These are phyloP conservation scores for Alternaria incomplexa DNA, from an alignment of 2,329 filamentous ascomycete species.

Conservation along the genomic window DNA sequence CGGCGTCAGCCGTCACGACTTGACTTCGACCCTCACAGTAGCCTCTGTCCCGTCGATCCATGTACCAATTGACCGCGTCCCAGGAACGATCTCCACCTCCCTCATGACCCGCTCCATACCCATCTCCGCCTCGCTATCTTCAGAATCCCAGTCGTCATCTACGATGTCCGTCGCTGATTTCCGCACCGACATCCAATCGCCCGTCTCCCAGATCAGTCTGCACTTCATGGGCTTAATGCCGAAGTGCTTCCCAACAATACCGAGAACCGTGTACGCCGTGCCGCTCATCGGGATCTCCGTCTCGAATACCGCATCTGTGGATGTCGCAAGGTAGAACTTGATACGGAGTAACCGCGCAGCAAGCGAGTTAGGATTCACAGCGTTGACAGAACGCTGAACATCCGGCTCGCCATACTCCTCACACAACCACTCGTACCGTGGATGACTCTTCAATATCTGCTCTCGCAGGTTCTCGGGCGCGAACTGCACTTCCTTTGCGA, in stretches of 20 bases:
- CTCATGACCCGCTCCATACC: conserved; percentile 77
- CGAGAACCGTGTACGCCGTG: conserved; percentile 82
- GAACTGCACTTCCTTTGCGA: conserved; percentile 74
- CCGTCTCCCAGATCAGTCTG: conserved; percentile 83
- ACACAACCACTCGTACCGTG: conserved; percentile 76
- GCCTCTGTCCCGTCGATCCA: conserved; percentile 78
- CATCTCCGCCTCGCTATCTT: conserved; percentile 55
- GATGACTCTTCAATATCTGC: conserved; percentile 68
- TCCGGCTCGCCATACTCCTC: conserved; percentile 74
- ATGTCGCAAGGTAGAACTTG: conserved; percentile 55
- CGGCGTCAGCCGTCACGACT: not conserved
- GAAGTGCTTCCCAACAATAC: conserved; percentile 76
- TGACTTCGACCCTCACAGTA: conserved; percentile 71
- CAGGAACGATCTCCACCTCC: conserved; percentile 79
- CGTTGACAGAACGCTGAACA: conserved; percentile 57
- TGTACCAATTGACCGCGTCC: conserved; percentile 81
- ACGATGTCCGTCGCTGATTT: conserved; percentile 64
- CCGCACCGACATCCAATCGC: conserved; percentile 82
- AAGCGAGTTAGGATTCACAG: conserved; percentile 76
- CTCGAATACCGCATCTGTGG: conserved; percentile 21
- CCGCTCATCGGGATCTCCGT: conserved; percentile 73
- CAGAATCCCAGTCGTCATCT: conserved; percentile 55
- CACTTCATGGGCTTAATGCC: conserved; percentile 67
- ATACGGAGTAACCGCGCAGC: conserved; percentile 75
- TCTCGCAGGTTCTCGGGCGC: conserved; percentile 61